Percentiles rank a stretch among this genome's conserved stretches.
Conservation (phyloP, 495 filamentous ascomycete species). For the Xylaria curta region DNA sequence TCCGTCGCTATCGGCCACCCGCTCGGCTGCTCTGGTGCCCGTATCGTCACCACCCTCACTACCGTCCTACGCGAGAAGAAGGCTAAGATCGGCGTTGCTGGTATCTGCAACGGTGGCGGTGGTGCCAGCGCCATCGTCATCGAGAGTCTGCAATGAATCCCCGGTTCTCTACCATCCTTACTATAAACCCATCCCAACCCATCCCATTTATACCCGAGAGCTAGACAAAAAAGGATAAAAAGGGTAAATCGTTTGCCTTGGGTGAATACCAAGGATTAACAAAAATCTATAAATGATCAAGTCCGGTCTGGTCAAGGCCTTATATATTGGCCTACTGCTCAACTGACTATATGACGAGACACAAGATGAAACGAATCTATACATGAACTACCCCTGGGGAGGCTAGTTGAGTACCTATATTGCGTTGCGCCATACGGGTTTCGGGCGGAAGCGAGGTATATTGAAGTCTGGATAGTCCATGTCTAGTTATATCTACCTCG, state of each 20-base stretch:
- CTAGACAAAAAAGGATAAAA: slow-evolving; percentile 14
- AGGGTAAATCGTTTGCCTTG: background rate
- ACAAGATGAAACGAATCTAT: slow-evolving; percentile 7
- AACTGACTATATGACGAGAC: slow-evolving; percentile 3
- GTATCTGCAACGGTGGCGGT: slow-evolving; percentile 98
- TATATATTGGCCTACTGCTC: background rate
- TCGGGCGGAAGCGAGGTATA: background rate
- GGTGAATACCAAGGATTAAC: background rate
- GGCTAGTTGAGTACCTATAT: background rate
- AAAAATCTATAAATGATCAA: background rate
- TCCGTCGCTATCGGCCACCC: slow-evolving; percentile 96
- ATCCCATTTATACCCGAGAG: slow-evolving; percentile 16
- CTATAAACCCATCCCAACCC: slow-evolving; percentile 4
- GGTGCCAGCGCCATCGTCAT: slow-evolving; percentile 91
- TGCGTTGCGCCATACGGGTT: background rate
- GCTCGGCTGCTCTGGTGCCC: slow-evolving; percentile 88
- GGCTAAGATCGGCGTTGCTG: slow-evolving; percentile 90
- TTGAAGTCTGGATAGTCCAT: background rate
- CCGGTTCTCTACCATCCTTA: slow-evolving; percentile 14
- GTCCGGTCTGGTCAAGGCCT: background rate
- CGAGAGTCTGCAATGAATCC: slow-evolving; percentile 65
- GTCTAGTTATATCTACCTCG: background rate
- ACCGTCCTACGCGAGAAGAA: slow-evolving; percentile 88
- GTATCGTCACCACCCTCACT: slow-evolving; percentile 89
- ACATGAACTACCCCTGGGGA: background rate